These are phyloP conservation scores for Myxozyma udenii DNA, from an alignment of 805 yeast species.

Conservation along the genomic window DNA sequence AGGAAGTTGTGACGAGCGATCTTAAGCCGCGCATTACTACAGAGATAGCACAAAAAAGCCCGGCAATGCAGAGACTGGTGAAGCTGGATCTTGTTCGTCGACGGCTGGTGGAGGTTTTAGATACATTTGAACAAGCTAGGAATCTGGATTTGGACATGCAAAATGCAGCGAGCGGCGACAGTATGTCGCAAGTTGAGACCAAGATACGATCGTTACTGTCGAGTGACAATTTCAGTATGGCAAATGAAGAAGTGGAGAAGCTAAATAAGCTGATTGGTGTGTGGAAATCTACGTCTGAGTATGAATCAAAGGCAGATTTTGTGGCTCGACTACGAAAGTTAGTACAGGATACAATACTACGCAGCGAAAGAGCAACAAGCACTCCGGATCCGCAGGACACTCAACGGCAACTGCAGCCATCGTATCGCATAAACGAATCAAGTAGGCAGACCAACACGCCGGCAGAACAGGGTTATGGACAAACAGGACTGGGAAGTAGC, in stretches of 20 bases:
- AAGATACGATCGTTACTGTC: conserved; percentile 13
- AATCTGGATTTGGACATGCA: conserved; percentile 16
- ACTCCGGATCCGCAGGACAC: not conserved
- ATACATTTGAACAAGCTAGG: conserved; percentile 19
- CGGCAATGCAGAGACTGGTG: conserved; percentile 26
- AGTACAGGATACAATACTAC: conserved; percentile 19
- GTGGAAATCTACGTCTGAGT: conserved; percentile 27
- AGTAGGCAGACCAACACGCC: conserved; percentile 14
- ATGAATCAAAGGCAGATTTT: conserved; percentile 17
- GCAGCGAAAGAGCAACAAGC: conserved; percentile 6
- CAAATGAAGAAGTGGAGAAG: conserved; percentile 21
- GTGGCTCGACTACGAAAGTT: conserved; percentile 14
- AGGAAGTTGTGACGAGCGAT: conserved; percentile 6
- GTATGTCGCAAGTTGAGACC: conserved; percentile 3
- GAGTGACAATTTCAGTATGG: conserved; percentile 14
- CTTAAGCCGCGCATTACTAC: conserved; percentile 17
- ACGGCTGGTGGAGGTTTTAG: conserved; percentile 22
- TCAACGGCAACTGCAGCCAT: not conserved
- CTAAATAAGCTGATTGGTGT: conserved; percentile 10
- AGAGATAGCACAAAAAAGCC: conserved; percentile 18
- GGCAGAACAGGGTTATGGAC: no score
- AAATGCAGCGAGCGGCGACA: conserved; percentile 5
- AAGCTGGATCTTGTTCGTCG: conserved; percentile 26
- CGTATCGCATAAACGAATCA: not conserved
- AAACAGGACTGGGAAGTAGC: not conserved